A percentile compares a stretch with the other conserved stretches of the same genome.
phyloP scores from a whole-genome alignment of 805 yeast genomes.

The Ogataea chonburiensis region DNA sequence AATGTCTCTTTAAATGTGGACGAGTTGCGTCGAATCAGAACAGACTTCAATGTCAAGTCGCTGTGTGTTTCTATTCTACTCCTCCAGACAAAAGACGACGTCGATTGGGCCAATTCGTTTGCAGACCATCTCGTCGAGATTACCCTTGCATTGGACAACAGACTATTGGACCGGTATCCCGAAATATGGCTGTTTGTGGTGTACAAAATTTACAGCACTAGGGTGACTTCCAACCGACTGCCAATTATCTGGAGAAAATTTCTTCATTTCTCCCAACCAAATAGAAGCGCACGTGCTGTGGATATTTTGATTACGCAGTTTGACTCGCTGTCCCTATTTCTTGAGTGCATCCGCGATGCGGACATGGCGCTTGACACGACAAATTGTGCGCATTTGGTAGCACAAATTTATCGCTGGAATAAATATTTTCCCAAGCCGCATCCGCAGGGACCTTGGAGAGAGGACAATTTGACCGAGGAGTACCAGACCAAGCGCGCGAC shows the following conservation, averaged over 20 bases:
- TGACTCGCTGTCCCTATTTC: slow-evolving; percentile 10
- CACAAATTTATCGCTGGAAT: slow-evolving; percentile 28
- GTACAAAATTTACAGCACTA: slow-evolving; percentile 23
- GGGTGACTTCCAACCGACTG: slow-evolving; percentile 19
- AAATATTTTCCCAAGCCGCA: slow-evolving; percentile 13
- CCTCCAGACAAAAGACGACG: slow-evolving; percentile 16
- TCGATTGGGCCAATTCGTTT: slow-evolving; percentile 14
- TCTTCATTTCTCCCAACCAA: slow-evolving; percentile 8
- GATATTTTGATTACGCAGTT: slow-evolving; percentile 27
- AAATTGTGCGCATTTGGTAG: slow-evolving; percentile 25
- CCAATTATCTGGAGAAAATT: slow-evolving; percentile 22
- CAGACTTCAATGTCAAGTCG: slow-evolving; percentile 30
- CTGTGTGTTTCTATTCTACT: slow-evolving; percentile 31
- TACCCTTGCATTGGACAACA: slow-evolving; percentile 20
- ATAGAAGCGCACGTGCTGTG: slow-evolving; percentile 20
- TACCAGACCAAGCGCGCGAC: slow-evolving; percentile 9
- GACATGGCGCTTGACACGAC: slow-evolving; percentile 27
- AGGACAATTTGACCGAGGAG: slow-evolving; percentile 17
- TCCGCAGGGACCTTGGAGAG: slow-evolving; percentile 11
- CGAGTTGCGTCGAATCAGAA: slow-evolving; percentile 22
- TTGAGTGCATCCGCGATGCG: slow-evolving; percentile 16
- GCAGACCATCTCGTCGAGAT: slow-evolving; percentile 20
- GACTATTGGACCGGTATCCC: slow-evolving; percentile 25
- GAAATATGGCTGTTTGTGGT: slow-evolving; percentile 33
- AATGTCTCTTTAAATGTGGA: slow-evolving; percentile 13